These are phyloP conservation scores for Candida jianshihensis DNA, from an alignment of 805 yeast genomes.

Conservation along the genomic window DNA sequence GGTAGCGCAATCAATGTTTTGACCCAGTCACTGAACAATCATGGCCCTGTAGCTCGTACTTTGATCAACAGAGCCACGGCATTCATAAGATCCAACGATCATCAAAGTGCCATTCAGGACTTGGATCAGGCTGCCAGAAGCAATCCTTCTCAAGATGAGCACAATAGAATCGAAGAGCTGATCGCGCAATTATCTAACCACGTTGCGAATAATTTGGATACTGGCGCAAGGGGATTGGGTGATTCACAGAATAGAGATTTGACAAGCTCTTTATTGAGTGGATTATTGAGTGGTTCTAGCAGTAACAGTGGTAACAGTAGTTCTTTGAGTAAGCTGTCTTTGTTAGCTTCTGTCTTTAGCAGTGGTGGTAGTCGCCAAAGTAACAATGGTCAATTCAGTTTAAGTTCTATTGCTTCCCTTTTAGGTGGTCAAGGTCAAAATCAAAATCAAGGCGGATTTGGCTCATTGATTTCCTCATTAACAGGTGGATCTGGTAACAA, in stretches of 20 bases:
- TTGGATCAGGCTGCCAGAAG: slow-evolving; percentile 15
- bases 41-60: slow-evolving; percentile 13
- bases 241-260: slow-evolving; percentile 15
- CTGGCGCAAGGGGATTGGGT: slow-evolving; percentile 15
- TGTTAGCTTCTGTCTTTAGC: slow-evolving; percentile 12
- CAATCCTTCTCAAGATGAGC: slow-evolving; percentile 16
- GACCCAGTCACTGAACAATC: not conserved
- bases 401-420: not conserved
- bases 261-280: slow-evolving; percentile 13
- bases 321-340: slow-evolving; percentile 9
- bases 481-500: no score
- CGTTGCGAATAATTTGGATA: slow-evolving; percentile 15
- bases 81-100: slow-evolving; percentile 10
- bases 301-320: slow-evolving; percentile 10
- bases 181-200: slow-evolving; percentile 16
- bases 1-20: slow-evolving; percentile 3
- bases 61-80: slow-evolving; percentile 19
- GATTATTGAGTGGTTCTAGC: slow-evolving; percentile 15
- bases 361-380: slow-evolving; percentile 3
- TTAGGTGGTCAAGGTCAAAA: slow-evolving; percentile 3
- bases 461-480: not conserved
- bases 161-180: slow-evolving; percentile 13
- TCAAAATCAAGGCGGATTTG: not conserved
- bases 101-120: slow-evolving; percentile 17
- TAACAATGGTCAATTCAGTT: slow-evolving; percentile 2